A percentile compares a stretch with the other conserved stretches of the same genome.
Evolutionary conservation across 2,329 filamentous ascomycete species (phyloP).

Genomic region (Pseudopithomyces chartarum): DNA sequence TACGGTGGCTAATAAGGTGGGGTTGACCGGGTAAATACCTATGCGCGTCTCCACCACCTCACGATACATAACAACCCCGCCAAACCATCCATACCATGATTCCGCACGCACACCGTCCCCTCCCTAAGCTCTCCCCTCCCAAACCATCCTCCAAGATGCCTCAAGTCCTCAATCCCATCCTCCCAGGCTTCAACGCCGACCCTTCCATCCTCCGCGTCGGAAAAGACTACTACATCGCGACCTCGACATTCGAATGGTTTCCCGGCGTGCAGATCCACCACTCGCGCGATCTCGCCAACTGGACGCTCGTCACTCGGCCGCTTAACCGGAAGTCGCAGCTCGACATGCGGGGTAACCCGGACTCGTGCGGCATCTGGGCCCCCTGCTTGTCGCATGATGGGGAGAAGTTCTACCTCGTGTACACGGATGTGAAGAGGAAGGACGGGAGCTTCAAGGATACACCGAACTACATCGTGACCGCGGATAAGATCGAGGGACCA

Average conservation of each 20-base stretch:
- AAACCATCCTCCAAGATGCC: conserved; percentile 30
- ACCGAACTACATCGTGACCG: conserved; percentile 66
- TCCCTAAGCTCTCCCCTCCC: not conserved
- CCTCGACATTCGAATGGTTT: conserved; percentile 67
- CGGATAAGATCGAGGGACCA: conserved; percentile 57
- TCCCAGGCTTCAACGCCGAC: conserved; percentile 67
- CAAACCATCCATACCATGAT: not conserved
- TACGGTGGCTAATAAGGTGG: conserved; percentile 14
- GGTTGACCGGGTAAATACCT: conserved; percentile 13
- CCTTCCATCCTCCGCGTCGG: conserved; percentile 60
- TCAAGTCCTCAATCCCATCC: conserved; percentile 55
- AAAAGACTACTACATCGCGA: conserved; percentile 62
- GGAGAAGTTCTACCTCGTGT: conserved; percentile 66
- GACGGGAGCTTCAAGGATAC: conserved; percentile 69
- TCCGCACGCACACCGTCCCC: not conserved
- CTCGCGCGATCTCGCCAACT: conserved; percentile 58
- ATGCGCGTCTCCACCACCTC: not conserved
- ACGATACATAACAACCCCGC: conserved; percentile 3
- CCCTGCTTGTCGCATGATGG: conserved; percentile 68
- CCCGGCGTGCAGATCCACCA: conserved; percentile 66
- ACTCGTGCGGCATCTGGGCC: conserved; percentile 65
- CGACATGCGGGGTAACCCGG: conserved; percentile 58
- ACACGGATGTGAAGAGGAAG: conserved; percentile 70
- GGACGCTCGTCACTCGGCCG: conserved; percentile 59
- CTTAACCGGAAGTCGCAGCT: conserved; percentile 58